Conservation (phyloP, 371 early-diverging fungal genomes). For the Haplosporangium sp. region DNA sequence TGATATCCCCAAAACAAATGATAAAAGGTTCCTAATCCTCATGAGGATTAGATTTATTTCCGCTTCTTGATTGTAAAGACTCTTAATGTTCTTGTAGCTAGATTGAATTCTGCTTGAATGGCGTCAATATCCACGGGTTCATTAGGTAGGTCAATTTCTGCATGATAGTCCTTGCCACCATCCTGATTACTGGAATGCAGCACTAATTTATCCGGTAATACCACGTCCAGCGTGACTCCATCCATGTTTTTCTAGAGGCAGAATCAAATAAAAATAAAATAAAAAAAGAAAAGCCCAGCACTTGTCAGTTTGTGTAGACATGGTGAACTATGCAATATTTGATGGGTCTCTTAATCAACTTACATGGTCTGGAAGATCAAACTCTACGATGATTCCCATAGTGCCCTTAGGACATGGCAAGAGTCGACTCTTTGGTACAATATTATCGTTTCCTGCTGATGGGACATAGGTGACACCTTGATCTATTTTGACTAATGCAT, state of each 20-base stretch:
- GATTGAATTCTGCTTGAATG: slow-evolving; percentile 38
- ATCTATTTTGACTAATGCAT: not conserved
- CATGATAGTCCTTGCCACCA: slow-evolving; percentile 44
- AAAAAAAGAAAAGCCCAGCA: not conserved
- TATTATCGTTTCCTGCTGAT: slow-evolving; percentile 31
- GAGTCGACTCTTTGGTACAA: slow-evolving; percentile 16
- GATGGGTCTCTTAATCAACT: not conserved
- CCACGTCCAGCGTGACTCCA: slow-evolving; percentile 41
- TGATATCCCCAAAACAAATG: too few species aligned
- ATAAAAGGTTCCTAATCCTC: too few species aligned
- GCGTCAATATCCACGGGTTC: slow-evolving; percentile 42
- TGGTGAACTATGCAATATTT: not conserved
- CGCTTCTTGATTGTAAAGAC: slow-evolving; percentile 38
- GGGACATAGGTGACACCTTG: slow-evolving; percentile 18
- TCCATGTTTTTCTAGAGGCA: slow-evolving; percentile 13
- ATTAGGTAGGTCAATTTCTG: slow-evolving; percentile 46
- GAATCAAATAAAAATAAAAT: too few species aligned
- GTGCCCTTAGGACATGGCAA: slow-evolving; percentile 42
- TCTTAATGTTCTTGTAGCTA: slow-evolving; percentile 9
- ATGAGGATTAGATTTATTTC: slow-evolving; percentile 11
- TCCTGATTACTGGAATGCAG: slow-evolving; percentile 51
- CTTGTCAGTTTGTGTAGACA: not conserved
- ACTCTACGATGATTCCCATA: slow-evolving; percentile 45
- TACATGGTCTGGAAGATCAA: slow-evolving; percentile 49
- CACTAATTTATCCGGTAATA: slow-evolving; percentile 35